Conservation (phyloP, 768 basidiomycete species). For the Holtermanniella nyarrowii region DNA sequence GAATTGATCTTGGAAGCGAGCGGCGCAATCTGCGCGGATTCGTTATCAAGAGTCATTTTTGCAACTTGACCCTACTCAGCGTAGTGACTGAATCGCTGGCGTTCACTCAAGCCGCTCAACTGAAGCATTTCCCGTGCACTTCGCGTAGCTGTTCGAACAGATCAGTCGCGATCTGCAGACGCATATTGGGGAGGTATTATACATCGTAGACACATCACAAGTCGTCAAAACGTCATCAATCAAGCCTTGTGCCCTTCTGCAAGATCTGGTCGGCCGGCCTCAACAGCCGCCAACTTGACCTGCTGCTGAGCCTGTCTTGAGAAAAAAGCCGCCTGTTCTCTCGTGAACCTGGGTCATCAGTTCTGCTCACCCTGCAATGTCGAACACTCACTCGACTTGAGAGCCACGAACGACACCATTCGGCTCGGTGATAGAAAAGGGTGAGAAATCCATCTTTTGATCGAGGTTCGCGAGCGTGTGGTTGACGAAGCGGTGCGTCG, state of each 20-base stretch:
- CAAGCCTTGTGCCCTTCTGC: background rate
- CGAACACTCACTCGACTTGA: constrained; percentile 54
- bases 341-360: constrained; percentile 31
- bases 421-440: constrained; percentile 64
- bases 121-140: no score
- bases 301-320: constrained; percentile 30
- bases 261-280: background rate
- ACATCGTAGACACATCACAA: no score
- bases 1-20: no score
- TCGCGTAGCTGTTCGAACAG: no score
- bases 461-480: constrained; percentile 86
- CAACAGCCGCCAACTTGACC: constrained; percentile 6
- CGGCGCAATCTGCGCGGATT: no score
- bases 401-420: constrained; percentile 73
- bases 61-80: no score
- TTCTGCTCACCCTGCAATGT: background rate
- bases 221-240: no score
- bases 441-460: constrained; percentile 64
- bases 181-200: no score
- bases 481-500: constrained; percentile 86
- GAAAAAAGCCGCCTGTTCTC: constrained; percentile 40
- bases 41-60: no score
- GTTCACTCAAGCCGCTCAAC: no score
- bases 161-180: no score
- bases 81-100: no score